Evolutionary conservation across 305 asterid species (phyloP).

Genomic region (Fraxinus velutina): DNA sequence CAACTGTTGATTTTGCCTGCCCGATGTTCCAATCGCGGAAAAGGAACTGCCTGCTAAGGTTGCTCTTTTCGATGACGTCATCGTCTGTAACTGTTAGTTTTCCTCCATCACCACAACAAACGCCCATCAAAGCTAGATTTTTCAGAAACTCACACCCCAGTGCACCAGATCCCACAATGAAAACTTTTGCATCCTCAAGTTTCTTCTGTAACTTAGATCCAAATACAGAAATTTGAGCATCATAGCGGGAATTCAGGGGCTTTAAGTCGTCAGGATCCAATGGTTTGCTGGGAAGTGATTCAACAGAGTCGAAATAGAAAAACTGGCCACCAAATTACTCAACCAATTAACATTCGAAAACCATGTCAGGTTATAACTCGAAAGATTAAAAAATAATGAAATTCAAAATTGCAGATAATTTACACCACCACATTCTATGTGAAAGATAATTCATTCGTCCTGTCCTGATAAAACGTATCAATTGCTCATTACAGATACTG

Average conservation of each 20-base stretch:
- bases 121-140: slow-evolving; percentile 46
- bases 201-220: slow-evolving; percentile 43
- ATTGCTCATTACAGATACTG: background rate
- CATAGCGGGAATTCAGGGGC: slow-evolving; percentile 43
- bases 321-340: slow-evolving; percentile 26
- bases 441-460: background rate
- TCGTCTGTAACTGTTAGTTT: slow-evolving; percentile 42
- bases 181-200: slow-evolving; percentile 35
- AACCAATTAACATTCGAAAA: background rate
- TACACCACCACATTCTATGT: background rate
- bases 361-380: background rate
- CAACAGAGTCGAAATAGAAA: slow-evolving; percentile 42
- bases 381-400: background rate
- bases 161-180: slow-evolving; percentile 46
- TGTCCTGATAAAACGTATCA: background rate
- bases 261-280: slow-evolving; percentile 33
- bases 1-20: slow-evolving; percentile 46
- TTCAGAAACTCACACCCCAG: slow-evolving; percentile 44
- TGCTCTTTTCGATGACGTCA: slow-evolving; percentile 46
- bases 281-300: slow-evolving; percentile 39
- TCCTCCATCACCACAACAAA: slow-evolving; percentile 37
- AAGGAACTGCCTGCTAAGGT: slow-evolving; percentile 41
- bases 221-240: slow-evolving; percentile 44
- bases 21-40: slow-evolving; percentile 49
- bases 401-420: background rate